Base-by-base conservation (phyloP, 345 rosid species). In the Salix arbutifolia region DNA sequence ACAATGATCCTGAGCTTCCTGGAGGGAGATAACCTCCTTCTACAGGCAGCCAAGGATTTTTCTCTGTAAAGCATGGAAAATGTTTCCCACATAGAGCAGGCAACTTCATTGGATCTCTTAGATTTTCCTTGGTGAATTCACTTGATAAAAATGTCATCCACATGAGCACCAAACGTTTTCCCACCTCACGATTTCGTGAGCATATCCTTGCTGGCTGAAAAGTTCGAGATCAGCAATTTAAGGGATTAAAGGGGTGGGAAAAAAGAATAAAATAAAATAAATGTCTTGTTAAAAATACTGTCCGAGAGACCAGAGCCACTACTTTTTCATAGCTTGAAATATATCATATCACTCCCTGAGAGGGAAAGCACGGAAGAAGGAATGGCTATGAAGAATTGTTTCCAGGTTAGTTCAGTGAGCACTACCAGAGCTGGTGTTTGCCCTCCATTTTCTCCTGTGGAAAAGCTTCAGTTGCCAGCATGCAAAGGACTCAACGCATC, bases 301-400 rank as follows among this genome's bases (percentile, higher is more conserved):
- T 53, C 76, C 65, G 56, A 70, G 26, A 76, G 58, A 62, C 53
- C 75, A 78, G 52, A 53, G 14, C 76, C 80, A 71, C 76, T 23
- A 30, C 44, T 65, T 37, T 6, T 21, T 62, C 33, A 64, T 25
- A 26, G 28, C 28, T 18, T 38, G 28, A 40, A 50, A 14, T 44
- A 42, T 31, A 28, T n/a, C 67, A 64, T 31, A 31, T 42, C 69
- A 42, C 11, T 40, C 46, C 19, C 37, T 33, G 37, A 28, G 10
- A 30, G 26, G 16, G 62, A 69, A 30, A 64, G 23, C 62, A 8
- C 52, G 58, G 67, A 23, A 61, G 52, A 33, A 35, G 62, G 72
- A 65, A 85, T 88, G 89, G 93, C 89, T 56, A 62, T 84, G 81
- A 83, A 87, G 74, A 85, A 69, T 48, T 80, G 90, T 52, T 80